Evolutionary conservation across 1,139 yeast species (phyloP), one percentile per base, ranked within the genome.

Genomic region (Pichia sp.): DNA sequence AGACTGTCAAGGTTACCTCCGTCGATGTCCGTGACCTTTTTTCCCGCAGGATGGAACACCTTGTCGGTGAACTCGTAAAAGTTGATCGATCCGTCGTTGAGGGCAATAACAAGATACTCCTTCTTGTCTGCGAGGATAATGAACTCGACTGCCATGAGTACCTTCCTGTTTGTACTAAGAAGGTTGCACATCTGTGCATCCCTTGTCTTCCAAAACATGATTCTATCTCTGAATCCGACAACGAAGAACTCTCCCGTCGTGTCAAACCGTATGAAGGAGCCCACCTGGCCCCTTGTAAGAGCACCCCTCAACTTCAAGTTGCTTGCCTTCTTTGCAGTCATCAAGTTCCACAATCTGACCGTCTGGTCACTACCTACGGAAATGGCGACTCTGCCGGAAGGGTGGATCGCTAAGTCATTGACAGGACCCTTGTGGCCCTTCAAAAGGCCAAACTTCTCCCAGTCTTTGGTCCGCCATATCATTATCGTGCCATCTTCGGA

Each of bases 311-410:
- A 74, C 63, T 86, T 89, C 66, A 90, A 73, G 9, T 81, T 76
- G 2, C 96, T 91, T 6, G 99, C 98, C 70, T 90, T 91, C 66
- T 88, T 87, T n/a, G 90, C 96, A 3, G 98, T 91, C 98, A 93
- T 90, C 61, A 95, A 74, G 66, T 93, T 93, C 99, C 99, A 93
- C 56, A 93, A 75, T 63, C 95, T 76, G 40, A 95, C 76, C 9
- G 96, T 86, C 57, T 79, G 79, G 69, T 93, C 99, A 43, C 79
- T 82, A 48, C 96, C 88, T 5, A 89, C 96, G 54, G 95, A 85
- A 34, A 95, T 80, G 8, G 96, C 97, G 50, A 93, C 83, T 69
- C 90, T 79, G 18, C 96, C 96, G n/a, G 90, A 75, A 16, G 96
- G 96, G 67, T 93, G 99, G 46, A 93, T 86, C 36, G 91, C 86